Base-by-base conservation (phyloP, 306 rosid species). In the Carpinus viminea region DNA sequence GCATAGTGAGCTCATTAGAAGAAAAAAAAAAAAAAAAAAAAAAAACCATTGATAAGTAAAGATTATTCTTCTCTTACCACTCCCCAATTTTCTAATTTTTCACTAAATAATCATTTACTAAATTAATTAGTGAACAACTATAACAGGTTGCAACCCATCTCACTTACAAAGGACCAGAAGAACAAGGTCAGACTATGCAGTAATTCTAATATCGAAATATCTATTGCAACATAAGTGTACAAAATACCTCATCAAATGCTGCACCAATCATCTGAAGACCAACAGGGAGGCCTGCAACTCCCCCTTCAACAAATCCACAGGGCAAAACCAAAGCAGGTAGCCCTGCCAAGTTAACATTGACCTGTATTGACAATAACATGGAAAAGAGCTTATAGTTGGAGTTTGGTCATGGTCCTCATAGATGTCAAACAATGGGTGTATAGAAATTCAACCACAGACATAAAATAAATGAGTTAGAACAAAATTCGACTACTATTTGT, bases 251-350 rank as follows among this genome's bases (percentile, higher is more conserved):
- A 24, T 86, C 83, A 83, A 93, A 95, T 65, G 98, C 97, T 12
- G 96, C 91, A 64, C 98, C 96, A 59, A 95, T 89, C 94, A 95
- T 89, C 88, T 95, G 99, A 77, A 95, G 87, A 79, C 99, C 99
- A 43, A 95, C 93, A 7, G 99, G 99, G 77, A 95, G 99, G 74
- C 94, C 93, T 34, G 90, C 82, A n/a, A 89, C 53, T 7, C 97
- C 98, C 16, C 90, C 91, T 47, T 86, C 89, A 80, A 89, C 92
- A 89, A 93, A 93, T 76, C 99, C 99, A 83, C 99, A 95, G 13
- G 99, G 99, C 80, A 93, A 85, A 74, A 93, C 98, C 84, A 95
- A 83, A 76, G 99, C 99, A 78, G 99, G 99, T 69, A 95, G 79
- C 77, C 99, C 98, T 68, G 97, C 99, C 79, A 95, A 89, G 94